phyloP scores from a whole-genome alignment of 805 yeast genomes.

The Kuraishia ogatae region DNA sequence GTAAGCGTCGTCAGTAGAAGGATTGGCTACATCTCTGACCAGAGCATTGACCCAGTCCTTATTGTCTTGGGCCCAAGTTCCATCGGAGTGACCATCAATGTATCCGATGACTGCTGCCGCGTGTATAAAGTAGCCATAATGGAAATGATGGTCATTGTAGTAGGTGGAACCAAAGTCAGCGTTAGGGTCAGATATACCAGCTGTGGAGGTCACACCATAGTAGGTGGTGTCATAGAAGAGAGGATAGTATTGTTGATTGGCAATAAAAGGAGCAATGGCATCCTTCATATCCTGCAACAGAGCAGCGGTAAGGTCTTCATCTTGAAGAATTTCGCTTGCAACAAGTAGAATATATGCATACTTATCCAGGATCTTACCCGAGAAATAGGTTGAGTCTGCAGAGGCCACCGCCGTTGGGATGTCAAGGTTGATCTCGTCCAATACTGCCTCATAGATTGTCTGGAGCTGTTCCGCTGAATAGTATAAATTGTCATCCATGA shows the following conservation, averaged over 20 bases:
- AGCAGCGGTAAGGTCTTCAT: slow-evolving; percentile 36
- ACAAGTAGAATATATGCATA: slow-evolving; percentile 48
- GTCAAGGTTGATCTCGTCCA: slow-evolving; percentile 33
- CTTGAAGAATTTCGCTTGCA: slow-evolving; percentile 35
- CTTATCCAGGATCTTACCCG: slow-evolving; percentile 51
- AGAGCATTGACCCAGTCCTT: slow-evolving; percentile 46
- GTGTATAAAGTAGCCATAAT: slow-evolving; percentile 45
- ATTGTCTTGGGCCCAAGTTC: slow-evolving; percentile 43
- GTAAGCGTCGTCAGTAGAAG: slow-evolving; percentile 39
- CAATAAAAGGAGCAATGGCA: slow-evolving; percentile 32
- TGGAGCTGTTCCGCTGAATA: slow-evolving; percentile 33
- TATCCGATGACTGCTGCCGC: slow-evolving; percentile 58
- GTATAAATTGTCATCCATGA: slow-evolving; percentile 24
- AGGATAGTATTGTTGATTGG: slow-evolving; percentile 37
- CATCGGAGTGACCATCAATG: slow-evolving; percentile 40
- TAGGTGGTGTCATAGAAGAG: slow-evolving; percentile 46
- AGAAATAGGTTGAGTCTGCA: slow-evolving; percentile 34
- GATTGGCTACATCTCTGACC: slow-evolving; percentile 62
- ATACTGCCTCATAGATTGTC: slow-evolving; percentile 34
- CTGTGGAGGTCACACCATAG: slow-evolving; percentile 49
- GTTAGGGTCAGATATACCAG: slow-evolving; percentile 32
- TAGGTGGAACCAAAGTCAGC: slow-evolving; percentile 41
- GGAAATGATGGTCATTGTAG: slow-evolving; percentile 53
- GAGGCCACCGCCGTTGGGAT: slow-evolving; percentile 29
- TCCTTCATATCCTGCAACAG: slow-evolving; percentile 36